These are phyloP conservation scores for Haplosporangium sp. DNA, from an alignment of 371 early-diverging fungal genomes.

Conservation along the genomic window DNA sequence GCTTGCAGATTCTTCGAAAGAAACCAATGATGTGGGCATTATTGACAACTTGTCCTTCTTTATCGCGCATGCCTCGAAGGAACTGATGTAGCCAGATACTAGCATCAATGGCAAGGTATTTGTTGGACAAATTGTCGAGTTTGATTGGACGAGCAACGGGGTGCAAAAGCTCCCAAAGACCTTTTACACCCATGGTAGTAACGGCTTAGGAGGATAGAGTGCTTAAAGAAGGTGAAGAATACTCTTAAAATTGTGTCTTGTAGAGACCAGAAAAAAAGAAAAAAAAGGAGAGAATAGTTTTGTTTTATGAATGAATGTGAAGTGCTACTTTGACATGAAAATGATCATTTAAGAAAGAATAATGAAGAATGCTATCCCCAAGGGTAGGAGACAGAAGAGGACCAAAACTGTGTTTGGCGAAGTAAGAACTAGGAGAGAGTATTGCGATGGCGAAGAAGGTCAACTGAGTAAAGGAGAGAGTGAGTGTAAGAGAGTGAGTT, in stretches of 20 bases:
- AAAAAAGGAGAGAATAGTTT: neutral
- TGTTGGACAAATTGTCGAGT: conserved; percentile 80
- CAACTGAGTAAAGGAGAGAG: neutral
- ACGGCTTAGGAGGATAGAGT: neutral
- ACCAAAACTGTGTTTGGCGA: neutral
- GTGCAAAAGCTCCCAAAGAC: conserved; percentile 92
- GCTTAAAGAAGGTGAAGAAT: neutral
- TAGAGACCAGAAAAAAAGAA: no score
- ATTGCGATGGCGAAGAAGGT: neutral
- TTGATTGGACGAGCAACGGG: conserved; percentile 84
- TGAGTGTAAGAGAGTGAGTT: neutral
- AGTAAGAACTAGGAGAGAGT: neutral
- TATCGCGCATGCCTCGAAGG: conserved; percentile 91
- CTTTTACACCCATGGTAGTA: conserved; percentile 92
- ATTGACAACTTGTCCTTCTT: conserved; percentile 81
- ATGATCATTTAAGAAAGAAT: neutral
- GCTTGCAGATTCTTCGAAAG: conserved; percentile 92
- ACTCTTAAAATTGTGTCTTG: no score
- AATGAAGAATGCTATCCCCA: neutral
- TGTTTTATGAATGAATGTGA: neutral
- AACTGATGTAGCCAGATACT: conserved; percentile 98
- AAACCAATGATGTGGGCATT: conserved; percentile 95
- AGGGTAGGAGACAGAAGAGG: neutral
- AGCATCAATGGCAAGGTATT: conserved; percentile 92
- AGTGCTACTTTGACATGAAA: neutral